Evolutionary conservation across 2,329 filamentous ascomycete species (phyloP).

Genomic region (Paracoccidioides lutzii): DNA sequence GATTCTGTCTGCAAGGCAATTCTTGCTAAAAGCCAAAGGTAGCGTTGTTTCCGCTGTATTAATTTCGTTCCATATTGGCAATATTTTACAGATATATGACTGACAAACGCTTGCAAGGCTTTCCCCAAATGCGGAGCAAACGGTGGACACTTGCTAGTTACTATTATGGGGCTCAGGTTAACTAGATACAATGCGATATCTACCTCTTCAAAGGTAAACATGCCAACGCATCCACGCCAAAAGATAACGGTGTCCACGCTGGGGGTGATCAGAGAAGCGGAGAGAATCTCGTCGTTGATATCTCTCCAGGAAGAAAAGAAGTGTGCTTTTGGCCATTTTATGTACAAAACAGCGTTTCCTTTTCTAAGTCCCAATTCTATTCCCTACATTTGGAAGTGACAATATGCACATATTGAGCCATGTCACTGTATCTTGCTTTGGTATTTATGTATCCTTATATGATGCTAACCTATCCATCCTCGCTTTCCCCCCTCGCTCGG

Average conservation of each 20-base stretch:
- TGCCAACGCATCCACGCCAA: neutral
- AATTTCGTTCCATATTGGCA: too few relatives aligned
- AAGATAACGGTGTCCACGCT: neutral
- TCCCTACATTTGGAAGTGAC: neutral
- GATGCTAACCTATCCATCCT: neutral
- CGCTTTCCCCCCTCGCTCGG: neutral
- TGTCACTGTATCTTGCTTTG: neutral
- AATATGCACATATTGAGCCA: neutral
- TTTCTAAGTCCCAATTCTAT: neutral
- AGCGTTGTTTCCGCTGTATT: too few relatives aligned
- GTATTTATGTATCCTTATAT: neutral
- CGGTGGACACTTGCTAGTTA: neutral
- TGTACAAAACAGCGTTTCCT: constrained; percentile 50
- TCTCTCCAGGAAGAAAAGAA: neutral
- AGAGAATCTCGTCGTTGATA: neutral
- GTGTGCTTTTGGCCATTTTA: neutral
- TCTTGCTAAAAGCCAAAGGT: too few relatives aligned
- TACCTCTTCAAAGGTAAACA: neutral
- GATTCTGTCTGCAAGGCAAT: too few relatives aligned
- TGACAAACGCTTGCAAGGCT: neutral
- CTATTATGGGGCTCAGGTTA: too few relatives aligned
- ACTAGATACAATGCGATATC: neutral
- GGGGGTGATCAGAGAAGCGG: neutral
- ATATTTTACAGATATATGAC: too few relatives aligned
- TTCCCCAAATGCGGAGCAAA: neutral